phyloP scores from a whole-genome alignment of 2,329 filamentous ascomycete genomes.

The Gliomastix tumulicola region DNA sequence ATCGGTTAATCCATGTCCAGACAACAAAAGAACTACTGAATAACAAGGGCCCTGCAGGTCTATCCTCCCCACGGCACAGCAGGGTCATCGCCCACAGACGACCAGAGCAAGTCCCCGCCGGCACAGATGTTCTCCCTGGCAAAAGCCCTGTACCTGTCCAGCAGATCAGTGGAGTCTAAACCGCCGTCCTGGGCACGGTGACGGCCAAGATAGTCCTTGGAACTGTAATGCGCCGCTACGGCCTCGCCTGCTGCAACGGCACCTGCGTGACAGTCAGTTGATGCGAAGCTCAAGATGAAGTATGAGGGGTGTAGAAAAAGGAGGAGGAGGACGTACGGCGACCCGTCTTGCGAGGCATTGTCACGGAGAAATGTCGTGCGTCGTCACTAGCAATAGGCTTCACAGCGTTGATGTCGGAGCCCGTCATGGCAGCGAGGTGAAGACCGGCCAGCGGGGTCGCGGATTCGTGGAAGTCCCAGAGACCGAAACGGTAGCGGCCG shows the following conservation, averaged over 20 bases:
- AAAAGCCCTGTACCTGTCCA: slow-evolving; percentile 45
- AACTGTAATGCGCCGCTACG: slow-evolving; percentile 46
- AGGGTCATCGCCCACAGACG: too few relatives aligned
- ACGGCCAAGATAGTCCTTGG: slow-evolving; percentile 16
- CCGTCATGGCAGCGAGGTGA: slow-evolving; percentile 46
- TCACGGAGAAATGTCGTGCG: slow-evolving; percentile 35
- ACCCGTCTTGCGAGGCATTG: slow-evolving; percentile 27
- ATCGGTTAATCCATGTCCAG: too few relatives aligned
- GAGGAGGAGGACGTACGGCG: slow-evolving; percentile 16
- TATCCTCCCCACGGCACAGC: too few relatives aligned
- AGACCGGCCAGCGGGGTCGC: slow-evolving; percentile 46
- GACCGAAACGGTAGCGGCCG: slow-evolving; percentile 38
- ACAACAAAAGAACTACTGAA: too few relatives aligned
- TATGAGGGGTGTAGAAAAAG: neutral
- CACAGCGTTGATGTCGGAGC: slow-evolving; percentile 40
- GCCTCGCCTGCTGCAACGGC: slow-evolving; percentile 47
- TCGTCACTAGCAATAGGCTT: slow-evolving; percentile 36
- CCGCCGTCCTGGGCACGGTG: too few relatives aligned
- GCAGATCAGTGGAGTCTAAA: slow-evolving; percentile 43
- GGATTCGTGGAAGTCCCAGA: slow-evolving; percentile 40
- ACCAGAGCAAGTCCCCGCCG: too few relatives aligned
- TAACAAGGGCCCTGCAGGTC: too few relatives aligned
- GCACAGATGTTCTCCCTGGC: slow-evolving; percentile 47
- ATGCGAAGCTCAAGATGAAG: too few relatives aligned
- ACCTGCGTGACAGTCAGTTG: slow-evolving; percentile 15